phyloP scores from a whole-genome alignment of 352 stramenopile genomes.

The Bremia lactucae region DNA sequence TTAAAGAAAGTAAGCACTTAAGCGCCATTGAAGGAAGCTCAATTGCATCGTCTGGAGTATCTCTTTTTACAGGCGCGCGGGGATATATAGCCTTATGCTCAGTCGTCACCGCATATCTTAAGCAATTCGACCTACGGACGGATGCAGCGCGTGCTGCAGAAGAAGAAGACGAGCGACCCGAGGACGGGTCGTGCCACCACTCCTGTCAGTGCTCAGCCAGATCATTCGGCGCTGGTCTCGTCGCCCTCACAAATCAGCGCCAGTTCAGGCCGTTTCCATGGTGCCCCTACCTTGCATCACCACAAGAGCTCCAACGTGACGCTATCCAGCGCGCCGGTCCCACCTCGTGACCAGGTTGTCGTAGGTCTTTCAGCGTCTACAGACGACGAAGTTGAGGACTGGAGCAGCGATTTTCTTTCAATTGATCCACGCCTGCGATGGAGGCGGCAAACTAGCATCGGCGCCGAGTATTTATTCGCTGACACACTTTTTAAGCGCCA shows the following conservation, averaged over 20 bases:
- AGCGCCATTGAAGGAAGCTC: conserved; percentile 4
- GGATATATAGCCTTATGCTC: conserved; percentile 12
- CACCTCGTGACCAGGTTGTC: conserved; percentile 46
- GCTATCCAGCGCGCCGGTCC: not conserved
- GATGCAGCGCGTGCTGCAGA: conserved; percentile 24
- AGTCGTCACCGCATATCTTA: conserved; percentile 4
- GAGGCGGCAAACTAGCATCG: conserved; percentile 28
- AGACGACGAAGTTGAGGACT: conserved; percentile 70
- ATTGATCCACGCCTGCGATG: conserved; percentile 10
- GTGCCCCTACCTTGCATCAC: conserved; percentile 11
- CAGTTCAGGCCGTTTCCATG: conserved; percentile 4
- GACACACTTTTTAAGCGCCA: conserved; percentile 17
- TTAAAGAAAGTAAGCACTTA: conserved; percentile 10
- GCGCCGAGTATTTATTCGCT: conserved; percentile 12
- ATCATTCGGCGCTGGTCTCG: conserved; percentile 6
- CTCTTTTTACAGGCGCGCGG: not conserved
- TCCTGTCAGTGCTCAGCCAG: not conserved
- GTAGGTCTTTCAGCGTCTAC: conserved; percentile 53
- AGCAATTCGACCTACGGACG: conserved; percentile 2
- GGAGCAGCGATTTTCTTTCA: conserved; percentile 49
- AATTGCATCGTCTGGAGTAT: conserved; percentile 1
- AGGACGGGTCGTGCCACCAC: not conserved
- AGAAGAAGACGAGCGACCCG: conserved; percentile 17
- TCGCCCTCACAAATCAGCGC: conserved; percentile 2
- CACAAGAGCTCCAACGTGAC: conserved; percentile 6